Base-by-base conservation (phyloP, 1,139 yeast genomes). In the Taiozyma sp. region DNA sequence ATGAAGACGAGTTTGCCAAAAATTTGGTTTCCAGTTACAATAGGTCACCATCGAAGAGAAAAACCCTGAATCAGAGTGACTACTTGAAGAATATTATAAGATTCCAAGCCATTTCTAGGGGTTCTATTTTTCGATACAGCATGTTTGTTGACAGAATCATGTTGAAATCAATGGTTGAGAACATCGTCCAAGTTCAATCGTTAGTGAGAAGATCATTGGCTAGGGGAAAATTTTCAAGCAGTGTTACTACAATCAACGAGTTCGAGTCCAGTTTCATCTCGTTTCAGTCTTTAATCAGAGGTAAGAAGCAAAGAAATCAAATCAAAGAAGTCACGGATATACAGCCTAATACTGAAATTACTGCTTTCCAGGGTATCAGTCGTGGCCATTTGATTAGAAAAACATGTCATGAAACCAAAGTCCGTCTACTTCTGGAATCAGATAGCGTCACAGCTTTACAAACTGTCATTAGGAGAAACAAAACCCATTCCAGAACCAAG, bases 21-120 rank as follows among this genome's bases (percentile, higher is more conserved):
- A 28, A 32, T n/a, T 16, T 47, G 14, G 28, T 47, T 8, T 23
- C 23, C 9, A 49, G 54, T 30, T 58, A 60, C 45, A 51, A 50
- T 32, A 48, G 60, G 1, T 69, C 73, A 1, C 73, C 73, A n/a
- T 54, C 57, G 9, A 67, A 67, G 48, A 64, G 56, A 48, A 60
- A 63, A 45, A 62, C 56, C 39, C 63, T 70, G 60, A 57, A 67
- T 4, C 72, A 70, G 49, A 55, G 55, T 16, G 69, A 70, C 30
- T 70, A 70, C 54, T 51, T 72, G 43, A 67, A 66, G 14, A 65
- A 65, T 5, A 65, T 75, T 12, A 64, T 73, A 32, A 57, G 59
- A 52, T 70, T 86, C 32, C 93, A 87, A 64, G 77, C 90, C 0
- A 68, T 83, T 32, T 76, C 86, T 9, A 73, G 87, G 58, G 93